Evolutionary conservation across 768 basidiomycete species (phyloP).

Genomic region (Lactifluus subvellereus): DNA sequence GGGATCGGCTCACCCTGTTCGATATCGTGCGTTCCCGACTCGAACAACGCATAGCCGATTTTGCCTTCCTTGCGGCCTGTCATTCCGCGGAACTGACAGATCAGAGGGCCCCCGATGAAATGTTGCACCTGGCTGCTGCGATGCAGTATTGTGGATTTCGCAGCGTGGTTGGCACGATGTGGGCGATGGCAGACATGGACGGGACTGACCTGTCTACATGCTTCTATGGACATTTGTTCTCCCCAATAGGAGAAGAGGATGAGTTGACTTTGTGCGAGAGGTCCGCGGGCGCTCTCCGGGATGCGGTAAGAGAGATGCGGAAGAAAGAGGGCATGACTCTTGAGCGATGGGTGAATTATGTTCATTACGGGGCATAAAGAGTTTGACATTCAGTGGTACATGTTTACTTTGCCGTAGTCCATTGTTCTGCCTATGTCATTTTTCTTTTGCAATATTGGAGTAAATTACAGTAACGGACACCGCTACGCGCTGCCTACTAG

Average conservation of each 20-base stretch:
- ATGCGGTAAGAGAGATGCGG: background rate
- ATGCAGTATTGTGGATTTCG: constrained; percentile 19
- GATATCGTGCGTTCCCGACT: constrained; percentile 5
- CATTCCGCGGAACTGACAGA: constrained; percentile 14
- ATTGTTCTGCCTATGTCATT: no score
- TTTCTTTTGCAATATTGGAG: no score
- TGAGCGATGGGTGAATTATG: constrained; percentile 11
- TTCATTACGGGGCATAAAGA: constrained; percentile 2
- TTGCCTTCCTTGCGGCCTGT: constrained; percentile 14
- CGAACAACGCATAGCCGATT: constrained; percentile 1
- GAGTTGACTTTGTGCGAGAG: background rate
- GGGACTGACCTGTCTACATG: constrained; percentile 6
- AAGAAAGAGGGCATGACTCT: constrained; percentile 1
- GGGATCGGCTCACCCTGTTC: constrained; percentile 1
- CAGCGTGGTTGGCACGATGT: constrained; percentile 17
- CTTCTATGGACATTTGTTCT: constrained; percentile 12
- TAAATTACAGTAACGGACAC: no score
- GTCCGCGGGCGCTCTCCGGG: constrained; percentile 2
- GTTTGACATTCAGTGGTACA: no score
- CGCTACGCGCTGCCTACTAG: no score
- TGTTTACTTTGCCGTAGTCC: no score
- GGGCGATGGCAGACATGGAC: constrained; percentile 19
- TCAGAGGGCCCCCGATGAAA: constrained; percentile 6
- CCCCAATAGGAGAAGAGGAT: background rate
- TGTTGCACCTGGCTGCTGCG: constrained; percentile 11